Evolutionary conservation across 345 rosid species (phyloP), one percentile per base, ranked within the genome.

Genomic region (Bruguiera gymnorhiza): DNA sequence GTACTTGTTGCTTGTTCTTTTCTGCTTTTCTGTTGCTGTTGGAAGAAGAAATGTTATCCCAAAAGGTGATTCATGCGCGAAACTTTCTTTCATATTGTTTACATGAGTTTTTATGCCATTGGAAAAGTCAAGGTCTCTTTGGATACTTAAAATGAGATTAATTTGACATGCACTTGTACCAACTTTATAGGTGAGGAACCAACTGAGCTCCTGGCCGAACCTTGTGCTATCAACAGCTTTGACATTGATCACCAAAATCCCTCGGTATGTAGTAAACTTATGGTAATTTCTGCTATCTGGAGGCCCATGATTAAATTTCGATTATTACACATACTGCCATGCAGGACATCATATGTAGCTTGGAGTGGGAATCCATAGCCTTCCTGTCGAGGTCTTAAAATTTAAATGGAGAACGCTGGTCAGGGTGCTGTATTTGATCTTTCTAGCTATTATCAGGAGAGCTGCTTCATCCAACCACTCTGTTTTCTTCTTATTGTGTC

Each of bases 221-320:
- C 96, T 23, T 94, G 96, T 83, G 96, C 96, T 37, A 84, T 94
- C 65, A 94, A 94, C 79, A 81, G 97, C 83, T 91, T 94, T 69
- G 97, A 91, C 86, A 88, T 91, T 53, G 93, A 94, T 79, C 71
- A 63, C 24, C 95, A 87, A 62, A 91, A 84, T 64, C 94, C 96
- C 52, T 83, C 86, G 57, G 98, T 90, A 75, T 48, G 80, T 78
- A 54, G 31, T 36, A 63, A 27, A 58, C 24, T 37, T 9, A 62
- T 19, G 67, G 55, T 61, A 32, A 26, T 27, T 65, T 66, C 62
- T 26, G 31, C 31, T n/a, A 54, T 68, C 0, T 2, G 29, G 11
- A 74, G 24, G 50, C 36, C 3, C 62, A 36, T 39, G 59, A 36
- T 46, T 26, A 53, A 37, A 23, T 73, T 70, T 63, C 48, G 48